phyloP scores from a whole-genome alignment of 2,329 filamentous ascomycete genomes.

The Chaetomiaceae sp. region DNA sequence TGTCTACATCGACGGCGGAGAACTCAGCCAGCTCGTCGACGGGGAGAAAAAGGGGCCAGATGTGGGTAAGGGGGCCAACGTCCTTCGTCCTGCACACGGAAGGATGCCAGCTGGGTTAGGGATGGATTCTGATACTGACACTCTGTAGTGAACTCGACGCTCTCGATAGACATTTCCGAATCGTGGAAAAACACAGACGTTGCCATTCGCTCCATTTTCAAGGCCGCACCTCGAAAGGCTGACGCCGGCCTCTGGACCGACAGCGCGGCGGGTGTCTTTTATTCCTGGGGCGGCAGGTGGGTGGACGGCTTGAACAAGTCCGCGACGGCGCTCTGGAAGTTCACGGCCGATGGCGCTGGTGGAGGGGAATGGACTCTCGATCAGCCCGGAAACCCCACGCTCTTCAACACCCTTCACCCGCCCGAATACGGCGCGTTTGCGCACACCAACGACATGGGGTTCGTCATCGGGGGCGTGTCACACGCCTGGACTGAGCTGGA shows the following conservation, averaged over 20 bases:
- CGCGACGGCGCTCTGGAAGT: conserved; percentile 17
- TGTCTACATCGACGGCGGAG: conserved; percentile 22
- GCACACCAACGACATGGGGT: conserved; percentile 12
- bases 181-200: conserved; percentile 18
- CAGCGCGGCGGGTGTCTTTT: conserved; percentile 4
- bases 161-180: conserved; percentile 23
- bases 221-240: conserved; percentile 2
- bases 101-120: too few relatives aligned
- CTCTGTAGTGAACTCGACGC: conserved; percentile 18
- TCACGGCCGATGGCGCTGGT: conserved; percentile 16
- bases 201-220: conserved; percentile 3
- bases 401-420: conserved; percentile 6
- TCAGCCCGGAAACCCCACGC: conserved; percentile 4
- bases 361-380: conserved; percentile 12
- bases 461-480: conserved; percentile 16
- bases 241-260: conserved; percentile 14
- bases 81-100: too few relatives aligned
- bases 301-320: neutral
- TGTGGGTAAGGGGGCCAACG: neutral
- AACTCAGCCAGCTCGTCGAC: conserved; percentile 13
- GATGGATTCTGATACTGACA: neutral
- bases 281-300: conserved; percentile 17
- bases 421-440: conserved; percentile 12
- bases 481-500: conserved; percentile 13
- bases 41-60: neutral